phyloP scores from a whole-genome alignment of 2,329 filamentous ascomycete species.

The Fusarium algeriense region DNA sequence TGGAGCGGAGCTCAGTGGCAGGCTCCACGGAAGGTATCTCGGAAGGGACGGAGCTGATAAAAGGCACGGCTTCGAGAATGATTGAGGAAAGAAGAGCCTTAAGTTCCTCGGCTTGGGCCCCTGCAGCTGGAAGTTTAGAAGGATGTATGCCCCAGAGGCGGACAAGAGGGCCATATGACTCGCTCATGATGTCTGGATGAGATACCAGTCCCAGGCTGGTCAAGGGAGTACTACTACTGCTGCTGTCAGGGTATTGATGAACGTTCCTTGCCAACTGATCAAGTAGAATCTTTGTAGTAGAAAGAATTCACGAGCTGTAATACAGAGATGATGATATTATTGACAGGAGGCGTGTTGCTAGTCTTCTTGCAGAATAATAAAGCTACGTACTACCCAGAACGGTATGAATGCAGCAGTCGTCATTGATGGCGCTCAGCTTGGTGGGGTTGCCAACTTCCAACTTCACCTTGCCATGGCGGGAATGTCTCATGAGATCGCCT shows the following conservation, averaged over 20 bases:
- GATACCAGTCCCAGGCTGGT: neutral
- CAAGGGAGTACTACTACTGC: neutral
- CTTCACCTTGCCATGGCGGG: slow-evolving; percentile 12
- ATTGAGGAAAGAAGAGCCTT: slow-evolving; percentile 64
- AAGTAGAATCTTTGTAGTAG: neutral
- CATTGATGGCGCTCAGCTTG: slow-evolving; percentile 28
- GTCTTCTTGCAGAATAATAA: neutral
- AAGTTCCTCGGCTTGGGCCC: slow-evolving; percentile 58
- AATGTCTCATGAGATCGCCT: slow-evolving; percentile 14
- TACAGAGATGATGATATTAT: neutral
- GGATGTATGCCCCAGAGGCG: slow-evolving; percentile 66
- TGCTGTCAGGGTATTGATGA: slow-evolving; percentile 4
- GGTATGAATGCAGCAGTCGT: slow-evolving; percentile 20
- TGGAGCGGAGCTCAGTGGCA: slow-evolving; percentile 31
- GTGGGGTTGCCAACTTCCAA: slow-evolving; percentile 37
- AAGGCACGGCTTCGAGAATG: slow-evolving; percentile 69
- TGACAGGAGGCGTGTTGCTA: neutral
- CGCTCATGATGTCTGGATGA: slow-evolving; percentile 32
- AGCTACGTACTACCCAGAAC: neutral
- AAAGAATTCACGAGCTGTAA: neutral
- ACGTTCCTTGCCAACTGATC: neutral
- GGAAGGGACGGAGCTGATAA: slow-evolving; percentile 68
- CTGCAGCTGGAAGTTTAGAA: slow-evolving; percentile 60
- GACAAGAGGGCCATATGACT: slow-evolving; percentile 60
- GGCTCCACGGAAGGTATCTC: slow-evolving; percentile 38